Conservation (phyloP, 2,329 filamentous ascomycete genomes). For the Helotiales sp. region DNA sequence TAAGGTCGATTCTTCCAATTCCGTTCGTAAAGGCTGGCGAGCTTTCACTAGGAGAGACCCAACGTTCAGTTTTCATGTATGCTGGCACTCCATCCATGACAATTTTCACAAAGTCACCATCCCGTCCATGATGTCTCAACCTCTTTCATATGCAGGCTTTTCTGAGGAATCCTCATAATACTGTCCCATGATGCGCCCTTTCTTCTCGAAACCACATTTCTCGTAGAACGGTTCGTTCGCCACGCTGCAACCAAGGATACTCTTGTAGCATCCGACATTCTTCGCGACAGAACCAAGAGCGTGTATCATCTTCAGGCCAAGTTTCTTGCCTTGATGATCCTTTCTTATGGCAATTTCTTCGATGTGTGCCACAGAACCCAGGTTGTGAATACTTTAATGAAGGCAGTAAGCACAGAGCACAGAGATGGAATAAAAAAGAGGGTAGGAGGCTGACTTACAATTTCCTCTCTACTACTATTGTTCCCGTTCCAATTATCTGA, state of each 20-base stretch:
- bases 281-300: conserved; percentile 85
- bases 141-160: conserved; percentile 7
- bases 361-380: conserved; percentile 85
- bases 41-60: too few relatives aligned
- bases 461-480: conserved; percentile 87
- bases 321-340: conserved; percentile 94
- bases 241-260: conserved; percentile 92
- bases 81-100: too few relatives aligned
- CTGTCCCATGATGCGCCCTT: conserved; percentile 92
- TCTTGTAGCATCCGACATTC: conserved; percentile 92
- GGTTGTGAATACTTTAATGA: conserved; percentile 65
- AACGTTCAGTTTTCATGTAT: too few relatives aligned
- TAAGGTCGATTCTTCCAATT: too few relatives aligned
- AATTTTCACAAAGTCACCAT: too few relatives aligned
- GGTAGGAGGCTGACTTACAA: conserved; percentile 63
- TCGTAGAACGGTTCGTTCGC: conserved; percentile 95
- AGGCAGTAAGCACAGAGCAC: too few relatives aligned
- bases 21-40: too few relatives aligned
- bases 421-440: too few relatives aligned
- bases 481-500: conserved; percentile 79
- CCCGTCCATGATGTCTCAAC: too few relatives aligned
- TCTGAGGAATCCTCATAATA: conserved; percentile 65
- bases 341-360: conserved; percentile 94
- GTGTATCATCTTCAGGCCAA: conserved; percentile 87
- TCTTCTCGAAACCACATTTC: conserved; percentile 91